Percentiles rank a stretch among this genome's conserved stretches.
phyloP scores from a whole-genome alignment of 2,329 filamentous ascomycete species.

The Penicillium aurantiogriseum region DNA sequence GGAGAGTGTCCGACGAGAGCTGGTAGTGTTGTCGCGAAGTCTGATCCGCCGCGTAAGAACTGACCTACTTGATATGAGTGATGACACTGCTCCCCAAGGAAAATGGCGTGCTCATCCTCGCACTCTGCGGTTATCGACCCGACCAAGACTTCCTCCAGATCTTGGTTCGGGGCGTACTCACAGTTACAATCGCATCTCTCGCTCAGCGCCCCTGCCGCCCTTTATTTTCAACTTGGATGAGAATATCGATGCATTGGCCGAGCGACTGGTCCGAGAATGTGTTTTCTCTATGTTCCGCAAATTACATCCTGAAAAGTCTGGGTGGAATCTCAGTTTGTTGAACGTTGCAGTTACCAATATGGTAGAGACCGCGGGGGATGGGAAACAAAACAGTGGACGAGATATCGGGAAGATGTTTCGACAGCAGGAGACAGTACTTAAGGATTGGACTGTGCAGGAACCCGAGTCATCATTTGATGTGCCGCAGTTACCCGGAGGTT shows the following conservation, averaged over 20 bases:
- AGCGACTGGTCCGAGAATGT: conserved; percentile 66
- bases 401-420: conserved; percentile 84
- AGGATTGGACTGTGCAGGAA: conserved; percentile 60
- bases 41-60: conserved; percentile 74
- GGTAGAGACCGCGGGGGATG: conserved; percentile 56
- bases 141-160: conserved; percentile 57
- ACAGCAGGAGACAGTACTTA: conserved; percentile 66
- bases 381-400: conserved; percentile 59
- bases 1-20: conserved; percentile 63
- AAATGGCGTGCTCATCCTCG: conserved; percentile 78
- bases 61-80: conserved; percentile 64
- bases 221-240: conserved; percentile 69
- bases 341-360: conserved; percentile 90
- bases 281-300: conserved; percentile 71
- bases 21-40: conserved; percentile 66
- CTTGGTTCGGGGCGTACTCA: conserved; percentile 54
- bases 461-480: conserved; percentile 5
- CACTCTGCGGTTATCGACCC: conserved; percentile 76
- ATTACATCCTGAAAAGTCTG: conserved; percentile 65
- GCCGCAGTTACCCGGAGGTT: not conserved
- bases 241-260: conserved; percentile 59
- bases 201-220: conserved; percentile 68
- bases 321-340: conserved; percentile 78
- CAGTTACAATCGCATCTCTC: conserved; percentile 69
- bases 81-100: conserved; percentile 28